Evolutionary conservation across 495 filamentous ascomycete species (phyloP), one percentile per base, ranked within the genome.

Genomic region (Talaromyces stipitatus): DNA sequence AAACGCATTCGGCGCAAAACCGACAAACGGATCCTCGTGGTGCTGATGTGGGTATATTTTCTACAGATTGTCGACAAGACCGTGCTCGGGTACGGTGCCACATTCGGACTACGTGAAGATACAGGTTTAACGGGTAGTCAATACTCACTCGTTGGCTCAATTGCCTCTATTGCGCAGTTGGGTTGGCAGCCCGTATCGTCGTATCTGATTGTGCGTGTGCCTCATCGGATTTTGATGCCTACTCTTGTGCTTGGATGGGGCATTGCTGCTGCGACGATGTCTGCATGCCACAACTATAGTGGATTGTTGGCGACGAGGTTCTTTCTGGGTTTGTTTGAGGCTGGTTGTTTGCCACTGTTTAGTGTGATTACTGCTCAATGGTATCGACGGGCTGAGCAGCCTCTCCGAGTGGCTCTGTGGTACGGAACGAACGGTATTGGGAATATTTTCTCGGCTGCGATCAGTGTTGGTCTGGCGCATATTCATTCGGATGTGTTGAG

Each of bases 101-200:
- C 81, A 7, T 85, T 85, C 53, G 84, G 84, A n/a, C 67, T 88
- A 16, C 69, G 72, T 30, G 63, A 75, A 26, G 81, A 83, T 57
- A 78, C 77, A 0, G 53, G 74, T 23, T 73, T 87, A 14, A 74
- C 67, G 0, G 82, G 82, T 6, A 76, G 81, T 60, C 73, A 86
- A 58, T 86, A 85, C 63, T 85, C 82, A 0, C 59, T 85, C 0
- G 60, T 88, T 4, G 82, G 83, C 1, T 82, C 80, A 3, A 85
- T 86, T 24, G 77, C 76, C 1, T 78, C 84, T 1, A 83, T 85
- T 56, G 84, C 84, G 9, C 83, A 87, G 66, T 73, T 88, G 50
- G 76, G 69, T 28, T 86, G 81, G 82, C 84, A 86, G 66, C 85
- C 84, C 2, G 81, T 86, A 64, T 85, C 85, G 1, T 82, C 81